Percentiles rank a stretch among this genome's conserved stretches.
Evolutionary conservation across 768 basidiomycete genomes (phyloP).

Genomic region (Leccinum subgranulosum): DNA sequence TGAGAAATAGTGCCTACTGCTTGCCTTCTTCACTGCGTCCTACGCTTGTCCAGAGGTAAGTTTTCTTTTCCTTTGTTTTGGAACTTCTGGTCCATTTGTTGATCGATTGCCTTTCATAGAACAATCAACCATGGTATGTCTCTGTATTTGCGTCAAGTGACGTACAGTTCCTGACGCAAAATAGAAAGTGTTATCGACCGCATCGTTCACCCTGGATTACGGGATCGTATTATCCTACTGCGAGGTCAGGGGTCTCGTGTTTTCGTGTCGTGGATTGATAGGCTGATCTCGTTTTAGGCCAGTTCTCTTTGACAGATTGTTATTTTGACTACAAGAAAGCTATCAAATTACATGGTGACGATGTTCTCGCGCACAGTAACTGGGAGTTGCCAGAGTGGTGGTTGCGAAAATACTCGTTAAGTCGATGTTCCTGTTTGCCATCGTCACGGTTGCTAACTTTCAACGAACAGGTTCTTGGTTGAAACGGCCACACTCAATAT

Average conservation of each 20-base stretch:
- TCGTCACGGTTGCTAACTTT: not conserved
- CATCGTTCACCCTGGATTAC: slow-evolving; percentile 83
- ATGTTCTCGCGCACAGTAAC: slow-evolving; percentile 83
- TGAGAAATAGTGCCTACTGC: slow-evolving; percentile 81
- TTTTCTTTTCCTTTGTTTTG: not conserved
- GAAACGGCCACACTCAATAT: slow-evolving; percentile 68
- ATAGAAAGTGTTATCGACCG: slow-evolving; percentile 89
- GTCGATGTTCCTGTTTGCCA: not conserved
- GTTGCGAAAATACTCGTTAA: slow-evolving; percentile 77
- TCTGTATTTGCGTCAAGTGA: not conserved
- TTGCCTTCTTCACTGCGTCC: slow-evolving; percentile 86
- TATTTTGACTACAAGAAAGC: slow-evolving; percentile 67
- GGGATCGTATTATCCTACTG: slow-evolving; percentile 87
- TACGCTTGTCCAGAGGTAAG: slow-evolving; percentile 80
- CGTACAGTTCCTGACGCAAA: slow-evolving; percentile 8
- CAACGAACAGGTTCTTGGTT: slow-evolving; percentile 61
- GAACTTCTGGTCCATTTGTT: not conserved
- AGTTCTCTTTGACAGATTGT: slow-evolving; percentile 78
- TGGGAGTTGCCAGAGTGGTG: slow-evolving; percentile 90
- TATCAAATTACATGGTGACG: slow-evolving; percentile 83
- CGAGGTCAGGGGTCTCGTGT: slow-evolving; percentile 49
- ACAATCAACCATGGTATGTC: slow-evolving; percentile 79
- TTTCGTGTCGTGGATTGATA: slow-evolving; percentile 14
- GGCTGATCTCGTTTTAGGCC: slow-evolving; percentile 43
- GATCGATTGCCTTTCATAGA: slow-evolving; percentile 35